Evolutionary conservation across 2,329 filamentous ascomycete species (phyloP), one percentile per base, ranked within the genome.

Genomic region (Botryotinia calthae): DNA sequence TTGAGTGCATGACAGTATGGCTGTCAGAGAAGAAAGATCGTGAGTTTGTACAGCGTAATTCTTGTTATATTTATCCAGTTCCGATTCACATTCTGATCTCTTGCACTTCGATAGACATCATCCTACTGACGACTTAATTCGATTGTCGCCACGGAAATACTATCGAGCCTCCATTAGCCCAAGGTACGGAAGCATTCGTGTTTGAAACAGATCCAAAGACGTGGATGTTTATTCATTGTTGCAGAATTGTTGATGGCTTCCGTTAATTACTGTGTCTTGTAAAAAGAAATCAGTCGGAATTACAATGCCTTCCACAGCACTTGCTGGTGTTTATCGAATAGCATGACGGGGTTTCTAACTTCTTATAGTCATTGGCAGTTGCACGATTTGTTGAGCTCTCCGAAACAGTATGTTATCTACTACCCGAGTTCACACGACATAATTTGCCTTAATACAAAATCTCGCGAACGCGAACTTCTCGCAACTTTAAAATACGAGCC

Each of bases 341-440:
- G 37, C 56, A 10, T 25, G 65, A 56, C 10, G 65, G 28, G 48
- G 22, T 44, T 66, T 56, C 65, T 68, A 28, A 68, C 65, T 68
- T 68, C 6, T 25, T 18, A 42, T 79, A 95, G 92, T 77, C 93
- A 96, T 83, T 95, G 92, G 90, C 93, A 96, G 83, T 86, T 99
- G 63, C 93, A 95, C 72, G 95, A 97, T 77, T 90, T 97, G 77
- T 92, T 98, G 80, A 95, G 93, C 81, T 91, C 91, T 40, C 90
- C 93, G 76, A 89, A 93, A 79, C 86, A 89, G 61, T 89, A 95
- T 82, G 84, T 91, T 77, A 87, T 98, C 76, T 98, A 97, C 85
- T 97, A 97, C 79, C 94, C 95, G 51, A 90, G 90, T 76, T 91
- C 92, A 73, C 84, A 86, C 78, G 89, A 94, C 75, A 88, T 94